These are phyloP conservation scores for Rhinocladiella mackenziei DNA, from an alignment of 2,329 filamentous ascomycete species.

Conservation along the genomic window DNA sequence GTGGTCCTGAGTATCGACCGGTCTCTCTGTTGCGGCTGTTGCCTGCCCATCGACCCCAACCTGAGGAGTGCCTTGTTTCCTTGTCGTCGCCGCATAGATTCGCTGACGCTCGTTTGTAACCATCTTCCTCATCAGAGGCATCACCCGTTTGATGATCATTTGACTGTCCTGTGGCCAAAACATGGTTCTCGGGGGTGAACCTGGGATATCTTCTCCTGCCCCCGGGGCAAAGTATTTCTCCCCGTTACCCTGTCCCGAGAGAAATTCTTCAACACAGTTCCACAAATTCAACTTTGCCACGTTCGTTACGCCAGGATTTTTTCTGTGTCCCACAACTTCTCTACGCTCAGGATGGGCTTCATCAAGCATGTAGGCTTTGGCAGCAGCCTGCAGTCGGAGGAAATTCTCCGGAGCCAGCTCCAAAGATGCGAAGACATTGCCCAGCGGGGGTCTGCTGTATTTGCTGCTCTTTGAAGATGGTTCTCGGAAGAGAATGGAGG, in stretches of 20 bases:
- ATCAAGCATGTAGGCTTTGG: conserved; percentile 56
- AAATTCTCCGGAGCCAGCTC: conserved; percentile 56
- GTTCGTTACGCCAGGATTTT: conserved; percentile 53
- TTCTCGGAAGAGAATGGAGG: conserved; percentile 51
- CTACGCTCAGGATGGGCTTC: conserved; percentile 52
- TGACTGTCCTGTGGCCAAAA: conserved; percentile 55
- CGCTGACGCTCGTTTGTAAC: conserved; percentile 58
- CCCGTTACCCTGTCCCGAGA: conserved; percentile 49
- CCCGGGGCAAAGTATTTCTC: conserved; percentile 47
- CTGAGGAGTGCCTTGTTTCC: conserved; percentile 42
- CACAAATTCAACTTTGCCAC: conserved; percentile 55
- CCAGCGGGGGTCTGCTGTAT: conserved; percentile 56
- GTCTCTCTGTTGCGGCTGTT: conserved; percentile 1
- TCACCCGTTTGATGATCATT: conserved; percentile 55
- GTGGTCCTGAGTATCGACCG: conserved; percentile 2
- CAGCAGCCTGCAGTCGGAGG: conserved; percentile 52
- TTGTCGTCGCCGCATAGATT: conserved; percentile 54
- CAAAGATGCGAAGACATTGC: conserved; percentile 54
- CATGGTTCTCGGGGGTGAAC: conserved; percentile 44
- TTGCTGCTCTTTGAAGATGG: conserved; percentile 50
- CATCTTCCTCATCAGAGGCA: conserved; percentile 55
- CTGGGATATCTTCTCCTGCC: conserved; percentile 26
- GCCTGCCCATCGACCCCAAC: conserved; percentile 7
- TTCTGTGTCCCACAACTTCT: conserved; percentile 53
- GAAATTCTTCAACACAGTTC: conserved; percentile 54